A percentile compares a stretch with the other conserved stretches of the same genome.
Evolutionary conservation across 202 grass and related monocot genomes (phyloP).

Genomic region (Bolboschoenoplectus hybrid): DNA sequence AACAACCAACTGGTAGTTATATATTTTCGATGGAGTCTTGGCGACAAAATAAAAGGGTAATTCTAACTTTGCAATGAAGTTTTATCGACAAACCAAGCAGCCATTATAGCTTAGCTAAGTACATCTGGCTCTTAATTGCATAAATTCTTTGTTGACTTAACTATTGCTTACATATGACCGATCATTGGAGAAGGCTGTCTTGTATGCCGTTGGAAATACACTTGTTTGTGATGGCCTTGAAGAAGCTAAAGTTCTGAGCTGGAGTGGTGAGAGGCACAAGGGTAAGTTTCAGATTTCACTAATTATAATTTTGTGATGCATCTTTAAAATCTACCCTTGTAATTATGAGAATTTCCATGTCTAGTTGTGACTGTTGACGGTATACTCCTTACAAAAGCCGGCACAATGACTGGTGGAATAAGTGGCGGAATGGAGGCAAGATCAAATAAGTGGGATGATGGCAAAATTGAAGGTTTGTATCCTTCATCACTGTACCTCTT

Average conservation of each 20-base stretch:
- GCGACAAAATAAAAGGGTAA: background rate
- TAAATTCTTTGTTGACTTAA: constrained; percentile 67
- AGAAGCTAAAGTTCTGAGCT: constrained; percentile 95
- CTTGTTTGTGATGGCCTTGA: constrained; percentile 99
- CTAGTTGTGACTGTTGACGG: constrained; percentile 95
- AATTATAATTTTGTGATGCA: constrained; percentile 35
- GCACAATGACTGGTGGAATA: constrained; percentile 99
- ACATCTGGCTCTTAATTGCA: constrained; percentile 20
- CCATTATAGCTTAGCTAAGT: constrained; percentile 5
- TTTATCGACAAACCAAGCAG: background rate
- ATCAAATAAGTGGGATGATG: constrained; percentile 99
- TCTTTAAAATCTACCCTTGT: constrained; percentile 43
- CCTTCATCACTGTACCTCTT: constrained; percentile 11
- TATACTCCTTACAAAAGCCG: constrained; percentile 93
- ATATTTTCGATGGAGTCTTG: background rate
- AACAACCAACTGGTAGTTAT: background rate
- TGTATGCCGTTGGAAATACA: constrained; percentile 98
- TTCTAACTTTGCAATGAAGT: background rate
- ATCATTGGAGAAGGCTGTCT: constrained; percentile 95
- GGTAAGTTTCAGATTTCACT: constrained; percentile 55
- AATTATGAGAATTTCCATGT: constrained; percentile 34
- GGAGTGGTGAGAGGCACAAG: constrained; percentile 95
- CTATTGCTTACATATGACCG: constrained; percentile 81
- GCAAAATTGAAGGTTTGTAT: constrained; percentile 68
- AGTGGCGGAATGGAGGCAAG: constrained; percentile 99